These are phyloP conservation scores for Vitis cinerea DNA, from an alignment of 164 flowering plant species.

Conservation along the genomic window DNA sequence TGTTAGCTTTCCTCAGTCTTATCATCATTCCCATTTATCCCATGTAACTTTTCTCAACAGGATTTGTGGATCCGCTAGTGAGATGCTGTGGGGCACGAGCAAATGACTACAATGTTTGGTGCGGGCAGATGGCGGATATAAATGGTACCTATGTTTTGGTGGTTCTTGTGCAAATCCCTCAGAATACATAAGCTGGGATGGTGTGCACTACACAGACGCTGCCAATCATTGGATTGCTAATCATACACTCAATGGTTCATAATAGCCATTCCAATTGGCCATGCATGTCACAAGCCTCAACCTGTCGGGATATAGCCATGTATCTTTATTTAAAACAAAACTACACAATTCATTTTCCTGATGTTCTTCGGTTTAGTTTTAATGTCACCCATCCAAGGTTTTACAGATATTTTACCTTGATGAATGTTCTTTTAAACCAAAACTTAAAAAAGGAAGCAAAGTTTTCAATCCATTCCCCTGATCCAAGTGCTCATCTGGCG, in stretches of 20 bases:
- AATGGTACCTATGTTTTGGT: not conserved
- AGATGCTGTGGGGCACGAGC: not conserved
- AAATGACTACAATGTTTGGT: not conserved
- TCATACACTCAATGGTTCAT: constrained; percentile 7
- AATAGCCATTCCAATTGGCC: constrained; percentile 2
- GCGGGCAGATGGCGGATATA: not conserved
- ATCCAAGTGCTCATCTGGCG: no score
- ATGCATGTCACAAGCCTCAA: constrained; percentile 8
- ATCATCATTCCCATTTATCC: not conserved
- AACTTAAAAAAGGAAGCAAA: no score
- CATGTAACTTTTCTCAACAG: not conserved
- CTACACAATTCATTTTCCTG: no score
- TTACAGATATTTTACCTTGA: no score
- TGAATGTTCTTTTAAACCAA: no score
- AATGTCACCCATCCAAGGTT: no score
- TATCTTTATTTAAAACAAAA: no score
- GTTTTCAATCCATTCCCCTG: no score
- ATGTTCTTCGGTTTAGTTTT: no score
- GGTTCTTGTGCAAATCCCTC: constrained; percentile 3
- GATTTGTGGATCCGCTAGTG: not conserved
- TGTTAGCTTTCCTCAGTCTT: not conserved
- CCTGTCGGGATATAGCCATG: no score
- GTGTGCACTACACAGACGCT: constrained; percentile 25
- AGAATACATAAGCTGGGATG: constrained; percentile 18
- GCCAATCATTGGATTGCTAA: constrained; percentile 19